Evolutionary conservation across 202 grass and related monocot genomes (phyloP), one percentile per base, ranked within the genome.

Genomic region (Setaria viridis): DNA sequence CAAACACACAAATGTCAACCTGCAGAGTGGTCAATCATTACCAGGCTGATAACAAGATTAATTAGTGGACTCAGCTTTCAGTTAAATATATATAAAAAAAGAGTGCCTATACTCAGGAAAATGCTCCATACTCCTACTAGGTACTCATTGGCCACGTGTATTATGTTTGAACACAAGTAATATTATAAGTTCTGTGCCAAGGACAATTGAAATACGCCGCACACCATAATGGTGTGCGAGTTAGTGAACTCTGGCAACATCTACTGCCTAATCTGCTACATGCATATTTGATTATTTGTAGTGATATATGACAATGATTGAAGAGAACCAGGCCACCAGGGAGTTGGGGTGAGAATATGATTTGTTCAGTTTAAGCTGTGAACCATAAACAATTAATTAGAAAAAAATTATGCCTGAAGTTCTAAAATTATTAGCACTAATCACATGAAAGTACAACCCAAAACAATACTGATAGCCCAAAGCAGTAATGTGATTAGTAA

Each of bases 1-100:
- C 77, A 93, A 94, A 93, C 59, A 96, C 70, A 34, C 97, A 96
- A 82, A 96, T 91, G 86, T 99, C 91, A 91, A 99, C 93, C 93
- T 99, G 90, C 77, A 90, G 62, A 58, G 77, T 82, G 67, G 56
- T 67, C 51, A 58, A 13, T 70, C 48, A 92, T 54, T 62, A 83
- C 80, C 62, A 81, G 8, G 20, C n/a, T 6, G 54, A 60, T 53
- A 82, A 64, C 57, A 83, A 81, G 34, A 80, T 76, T 11, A 62
- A 60, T 62, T 82, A 25, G 85, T 30, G 30, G 75, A 65, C 16
- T 71, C 50, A 84, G 37, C 11, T 76, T 70, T 47, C 11, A 51
- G 72, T 57, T 63, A 41, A 59, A 11, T 12, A 7, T 12, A 13
- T 25, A 16, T 21, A 45, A 77, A 62, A 77, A 59, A 2, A 41